Evolutionary conservation across 768 basidiomycete species (phyloP).

Genomic region (Gloeostereum incarnatum): DNA sequence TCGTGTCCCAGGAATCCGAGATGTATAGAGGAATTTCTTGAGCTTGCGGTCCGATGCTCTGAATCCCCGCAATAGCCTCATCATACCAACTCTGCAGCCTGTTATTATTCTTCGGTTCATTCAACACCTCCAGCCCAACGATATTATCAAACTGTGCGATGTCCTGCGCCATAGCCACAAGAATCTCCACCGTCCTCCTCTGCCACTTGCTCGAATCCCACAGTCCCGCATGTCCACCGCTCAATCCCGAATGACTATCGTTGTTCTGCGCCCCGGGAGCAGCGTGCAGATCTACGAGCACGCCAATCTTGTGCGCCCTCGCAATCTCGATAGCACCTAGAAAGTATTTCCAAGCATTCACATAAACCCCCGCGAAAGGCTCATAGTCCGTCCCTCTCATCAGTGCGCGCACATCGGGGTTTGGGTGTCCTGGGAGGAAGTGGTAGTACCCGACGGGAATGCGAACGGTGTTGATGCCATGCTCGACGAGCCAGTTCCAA

Average conservation of each 20-base stretch:
- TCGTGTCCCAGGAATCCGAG: conserved; percentile 67
- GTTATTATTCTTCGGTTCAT: conserved; percentile 44
- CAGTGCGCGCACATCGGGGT: not conserved
- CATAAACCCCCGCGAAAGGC: conserved; percentile 35
- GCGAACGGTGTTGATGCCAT: conserved; percentile 54
- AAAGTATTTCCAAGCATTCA: conserved; percentile 63
- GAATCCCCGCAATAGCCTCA: conserved; percentile 37
- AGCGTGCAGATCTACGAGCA: conserved; percentile 72
- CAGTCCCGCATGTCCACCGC: conserved; percentile 42
- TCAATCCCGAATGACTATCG: conserved; percentile 59
- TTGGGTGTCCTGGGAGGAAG: conserved; percentile 10
- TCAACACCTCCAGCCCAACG: conserved; percentile 52
- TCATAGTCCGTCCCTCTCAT: conserved; percentile 60
- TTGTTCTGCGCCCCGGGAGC: conserved; percentile 70
- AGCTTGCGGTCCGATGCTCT: conserved; percentile 26
- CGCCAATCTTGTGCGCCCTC: conserved; percentile 49
- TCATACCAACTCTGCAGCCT: conserved; percentile 57
- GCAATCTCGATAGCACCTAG: conserved; percentile 52
- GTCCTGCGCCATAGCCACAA: conserved; percentile 30
- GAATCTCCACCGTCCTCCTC: conserved; percentile 33
- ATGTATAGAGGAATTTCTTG: conserved; percentile 50
- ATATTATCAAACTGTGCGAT: conserved; percentile 36
- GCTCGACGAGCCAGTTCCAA: conserved; percentile 48
- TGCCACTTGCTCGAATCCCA: conserved; percentile 29
- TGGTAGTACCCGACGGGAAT: conserved; percentile 41